Evolutionary conservation across 352 stramenopile genomes (phyloP), one percentile per base, ranked within the genome.

Genomic region (Phytophthora melonis): DNA sequence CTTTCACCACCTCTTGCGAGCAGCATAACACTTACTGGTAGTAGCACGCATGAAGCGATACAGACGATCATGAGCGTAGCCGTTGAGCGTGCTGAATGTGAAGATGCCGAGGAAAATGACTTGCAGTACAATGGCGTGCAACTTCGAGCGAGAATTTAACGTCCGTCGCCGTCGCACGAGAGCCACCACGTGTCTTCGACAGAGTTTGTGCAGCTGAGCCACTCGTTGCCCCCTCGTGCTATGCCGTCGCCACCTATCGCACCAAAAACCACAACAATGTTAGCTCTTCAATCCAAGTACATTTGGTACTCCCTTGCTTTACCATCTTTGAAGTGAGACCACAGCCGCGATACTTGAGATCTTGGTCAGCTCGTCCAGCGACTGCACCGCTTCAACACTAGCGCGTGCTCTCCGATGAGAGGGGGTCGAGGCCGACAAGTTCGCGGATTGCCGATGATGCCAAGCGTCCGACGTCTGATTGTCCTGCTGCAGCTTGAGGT

Each of bases 111-210:
- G 68, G 57, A 87, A 90, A 52, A 84, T 34, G 14, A 79, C 39
- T 18, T 90, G 80, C n/a, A 89, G 49, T 58, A 75, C 47, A 57
- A 90, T 79, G 18, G 85, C 81, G 39, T 74, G 81, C 45, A 90
- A 74, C 58, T 88, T 88, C 58, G 70, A 66, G 36, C 79, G 77
- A 25, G 87, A 77, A 55, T 77, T 80, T 8, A 63, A 43, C 21
- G 71, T 68, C 19, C 81, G 81, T 55, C 78, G 77, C 23, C 57
- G 70, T 9, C 56, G 57, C 10, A 85, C 74, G 4, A 85, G 63
- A 7, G 58, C 41, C n/a, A 79, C 34, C 9, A 77, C 79, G 57
- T 87, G 71, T 13, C 25, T n/a, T 19, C 69, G 75, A 13, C 68
- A 67, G 23, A 81, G 61, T 49, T 78, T 77, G 36, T 78, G 75